Evolutionary conservation across 176 grass and related monocot genomes (phyloP), one percentile per base, ranked within the genome.

Genomic region (Aegilops speltoides): DNA sequence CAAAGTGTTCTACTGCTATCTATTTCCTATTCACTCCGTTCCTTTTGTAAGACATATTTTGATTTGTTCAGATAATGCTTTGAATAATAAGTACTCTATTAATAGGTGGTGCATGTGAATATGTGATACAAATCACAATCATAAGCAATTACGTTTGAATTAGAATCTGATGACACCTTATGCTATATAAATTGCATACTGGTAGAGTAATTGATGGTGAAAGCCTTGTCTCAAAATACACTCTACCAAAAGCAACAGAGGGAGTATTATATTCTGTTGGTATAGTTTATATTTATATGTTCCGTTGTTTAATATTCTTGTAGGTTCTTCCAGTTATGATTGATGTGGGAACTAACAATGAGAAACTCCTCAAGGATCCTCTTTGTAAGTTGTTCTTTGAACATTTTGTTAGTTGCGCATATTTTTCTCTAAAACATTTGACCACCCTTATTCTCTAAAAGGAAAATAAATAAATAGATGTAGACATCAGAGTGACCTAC

Each of bases 241-340:
- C 32, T 19, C 19, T 71, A 71, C 33, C 25, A 28, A 74, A 74
- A 48, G 23, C 23, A 48, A 46, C 40, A 0, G 71, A 74, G 12
- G n/a, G n/a, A 19, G 72, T 48, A 43, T 75, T 26, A 28, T 8
- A 28, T 17, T 46, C 6, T 74, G 71, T 83, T 79, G 33, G 68
- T 24, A 24, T 22, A 40, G 38, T 68, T 81, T 45, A 38, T 59
- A 61, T 8, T 86, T 87, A n/a, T 87, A 26, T 56, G 46, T 78
- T 79, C 43, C 10, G 3, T 64, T 61, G 81, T 76, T 63, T 71
- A 73, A 80, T 69, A 66, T 73, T 66, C 46, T 69, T 81, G 9
- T 90, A 98, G 96, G 96, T 98, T 84, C 96, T 98, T 94, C 93
- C 96, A n/a, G 82, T 98, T 86, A 98, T 98, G 96, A 94, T 98